Evolutionary conservation across 139 green algal species (phyloP).

Genomic region (Chlamydomonas schloesseri): DNA sequence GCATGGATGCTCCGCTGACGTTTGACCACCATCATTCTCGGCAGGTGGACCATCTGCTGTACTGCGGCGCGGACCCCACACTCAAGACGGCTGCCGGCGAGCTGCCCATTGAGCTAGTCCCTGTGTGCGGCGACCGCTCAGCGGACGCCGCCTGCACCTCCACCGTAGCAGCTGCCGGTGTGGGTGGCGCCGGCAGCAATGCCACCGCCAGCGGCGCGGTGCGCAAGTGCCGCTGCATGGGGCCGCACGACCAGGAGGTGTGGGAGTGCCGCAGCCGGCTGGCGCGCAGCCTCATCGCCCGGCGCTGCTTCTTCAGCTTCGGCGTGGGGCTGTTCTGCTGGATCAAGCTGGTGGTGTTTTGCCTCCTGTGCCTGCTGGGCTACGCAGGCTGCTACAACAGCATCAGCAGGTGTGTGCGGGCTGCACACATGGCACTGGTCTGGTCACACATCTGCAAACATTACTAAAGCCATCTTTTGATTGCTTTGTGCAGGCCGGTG

Average conservation of each 20-base stretch:
- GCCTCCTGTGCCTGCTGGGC: constrained; percentile 75
- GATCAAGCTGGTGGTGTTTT: constrained; percentile 66
- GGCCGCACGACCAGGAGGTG: constrained; percentile 69
- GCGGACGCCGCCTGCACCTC: neutral
- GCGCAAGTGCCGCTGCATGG: constrained; percentile 73
- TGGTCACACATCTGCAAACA: neutral
- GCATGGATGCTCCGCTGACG: too few relatives aligned
- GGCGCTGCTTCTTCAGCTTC: constrained; percentile 60
- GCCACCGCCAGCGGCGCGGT: neutral
- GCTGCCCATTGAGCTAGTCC: constrained; percentile 79
- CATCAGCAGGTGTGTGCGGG: constrained; percentile 58
- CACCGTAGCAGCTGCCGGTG: neutral
- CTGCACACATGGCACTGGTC: neutral
- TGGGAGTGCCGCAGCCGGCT: constrained; percentile 81
- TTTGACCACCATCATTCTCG: too few relatives aligned
- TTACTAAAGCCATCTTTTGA: too few relatives aligned
- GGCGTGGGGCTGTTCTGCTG: constrained; percentile 53
- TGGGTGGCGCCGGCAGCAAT: neutral
- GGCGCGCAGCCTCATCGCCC: constrained; percentile 73
- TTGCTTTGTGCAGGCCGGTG: constrained; percentile 38
- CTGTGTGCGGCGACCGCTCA: constrained; percentile 63
- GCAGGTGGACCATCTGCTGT: constrained; percentile 80
- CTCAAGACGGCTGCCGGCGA: constrained; percentile 73
- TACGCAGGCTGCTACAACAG: constrained; percentile 61
- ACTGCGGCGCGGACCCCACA: constrained; percentile 72